A percentile compares a stretch with the other conserved stretches of the same genome.
phyloP scores from a whole-genome alignment of 495 filamentous ascomycete species.

The Penicillium taxi region DNA sequence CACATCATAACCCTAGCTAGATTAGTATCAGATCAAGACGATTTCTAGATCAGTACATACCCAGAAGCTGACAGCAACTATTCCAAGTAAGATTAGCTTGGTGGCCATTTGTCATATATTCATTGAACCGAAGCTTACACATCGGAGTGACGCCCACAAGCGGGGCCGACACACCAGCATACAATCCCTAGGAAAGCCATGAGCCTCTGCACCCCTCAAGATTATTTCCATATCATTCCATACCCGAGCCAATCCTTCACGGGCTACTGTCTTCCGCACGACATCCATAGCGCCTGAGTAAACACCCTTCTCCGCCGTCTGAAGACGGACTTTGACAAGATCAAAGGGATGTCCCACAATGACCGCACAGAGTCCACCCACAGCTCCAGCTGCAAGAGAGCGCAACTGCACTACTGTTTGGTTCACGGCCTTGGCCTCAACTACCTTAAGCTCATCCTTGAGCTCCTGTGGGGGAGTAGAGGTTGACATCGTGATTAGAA shows the following conservation, averaged over 20 bases:
- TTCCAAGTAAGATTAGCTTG: background rate
- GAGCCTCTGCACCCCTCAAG: slow-evolving; percentile 6
- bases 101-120: background rate
- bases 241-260: slow-evolving; percentile 70
- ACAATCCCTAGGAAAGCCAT: no score
- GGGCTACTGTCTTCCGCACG: slow-evolving; percentile 74
- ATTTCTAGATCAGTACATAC: slow-evolving; percentile 21
- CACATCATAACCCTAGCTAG: slow-evolving; percentile 72
- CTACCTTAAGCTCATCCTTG: slow-evolving; percentile 26
- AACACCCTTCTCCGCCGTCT: slow-evolving; percentile 90
- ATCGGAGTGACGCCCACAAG: slow-evolving; percentile 94
- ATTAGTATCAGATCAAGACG: background rate
- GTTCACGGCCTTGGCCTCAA: slow-evolving; percentile 33
- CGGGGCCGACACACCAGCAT: slow-evolving; percentile 94
- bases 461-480: slow-evolving; percentile 25
- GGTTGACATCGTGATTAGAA: slow-evolving; percentile 14
- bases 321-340: slow-evolving; percentile 91
- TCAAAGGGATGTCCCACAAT: slow-evolving; percentile 94
- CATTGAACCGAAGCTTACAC: slow-evolving; percentile 59
- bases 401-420: slow-evolving; percentile 51
- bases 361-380: slow-evolving; percentile 90
- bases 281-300: slow-evolving; percentile 90
- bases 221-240: slow-evolving; percentile 5
- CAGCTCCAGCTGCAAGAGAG: slow-evolving; percentile 81
- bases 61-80: slow-evolving; percentile 97